Conservation (phyloP, 805 yeast species). For the Wickerhamiella slavikovae region DNA sequence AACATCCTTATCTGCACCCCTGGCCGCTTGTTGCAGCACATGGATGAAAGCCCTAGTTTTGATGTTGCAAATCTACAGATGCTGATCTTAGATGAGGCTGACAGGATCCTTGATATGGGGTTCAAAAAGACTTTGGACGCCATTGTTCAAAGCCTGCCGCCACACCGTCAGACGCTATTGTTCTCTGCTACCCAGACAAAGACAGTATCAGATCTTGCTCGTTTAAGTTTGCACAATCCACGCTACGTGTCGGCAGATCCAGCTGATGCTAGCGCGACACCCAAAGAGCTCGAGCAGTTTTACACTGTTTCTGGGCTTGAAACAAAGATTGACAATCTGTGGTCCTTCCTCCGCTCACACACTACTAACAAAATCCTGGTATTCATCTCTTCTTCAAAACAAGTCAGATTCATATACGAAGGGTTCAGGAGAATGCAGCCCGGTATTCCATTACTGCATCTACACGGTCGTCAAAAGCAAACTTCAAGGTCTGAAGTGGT, state of each 20-base stretch:
- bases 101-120: conserved; percentile 84
- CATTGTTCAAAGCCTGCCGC: conserved; percentile 57
- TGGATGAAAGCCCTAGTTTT: conserved; percentile 73
- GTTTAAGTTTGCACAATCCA: conserved; percentile 51
- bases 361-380: conserved; percentile 62
- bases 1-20: conserved; percentile 84
- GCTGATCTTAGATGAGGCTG: conserved; percentile 79
- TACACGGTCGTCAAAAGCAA: conserved; percentile 82
- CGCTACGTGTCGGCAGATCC: conserved; percentile 31
- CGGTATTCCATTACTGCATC: conserved; percentile 68
- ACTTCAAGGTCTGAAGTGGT: conserved; percentile 74
- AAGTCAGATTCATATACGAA: conserved; percentile 78
- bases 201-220: conserved; percentile 59
- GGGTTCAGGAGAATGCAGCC: conserved; percentile 75
- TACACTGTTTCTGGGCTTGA: conserved; percentile 51
- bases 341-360: conserved; percentile 74
- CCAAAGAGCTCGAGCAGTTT: conserved; percentile 67
- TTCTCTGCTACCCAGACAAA: conserved; percentile 86
- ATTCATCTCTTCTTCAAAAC: conserved; percentile 72
- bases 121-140: conserved; percentile 67
- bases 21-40: conserved; percentile 72
- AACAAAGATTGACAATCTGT: conserved; percentile 68
- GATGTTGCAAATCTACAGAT: conserved; percentile 57
- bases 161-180: conserved; percentile 60
- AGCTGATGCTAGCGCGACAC: conserved; percentile 32